phyloP scores from a whole-genome alignment of 306 rosid genomes.

The Trifolium repens region DNA sequence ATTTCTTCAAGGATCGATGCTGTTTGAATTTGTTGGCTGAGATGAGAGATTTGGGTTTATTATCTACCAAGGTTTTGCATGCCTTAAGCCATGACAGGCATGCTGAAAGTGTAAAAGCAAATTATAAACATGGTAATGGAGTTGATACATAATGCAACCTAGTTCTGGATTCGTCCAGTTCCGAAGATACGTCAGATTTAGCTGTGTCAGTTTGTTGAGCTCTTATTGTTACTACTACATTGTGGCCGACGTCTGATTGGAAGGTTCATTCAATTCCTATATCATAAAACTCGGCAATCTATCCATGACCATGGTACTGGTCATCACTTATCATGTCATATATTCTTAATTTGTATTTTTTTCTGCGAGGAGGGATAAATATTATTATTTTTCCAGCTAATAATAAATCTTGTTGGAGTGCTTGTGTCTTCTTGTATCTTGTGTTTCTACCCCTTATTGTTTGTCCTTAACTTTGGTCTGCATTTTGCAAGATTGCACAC shows the following conservation, averaged over 20 bases:
- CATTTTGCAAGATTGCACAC: slow-evolving; percentile 25
- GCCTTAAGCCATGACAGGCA: slow-evolving; percentile 17
- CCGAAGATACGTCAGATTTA: slow-evolving; percentile 57
- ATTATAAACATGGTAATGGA: slow-evolving; percentile 39
- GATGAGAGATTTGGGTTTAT: slow-evolving; percentile 60
- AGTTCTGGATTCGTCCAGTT: slow-evolving; percentile 50
- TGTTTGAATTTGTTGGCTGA: slow-evolving; percentile 48
- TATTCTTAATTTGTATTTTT: background rate
- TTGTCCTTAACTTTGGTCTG: slow-evolving; percentile 19
- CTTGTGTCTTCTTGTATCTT: background rate
- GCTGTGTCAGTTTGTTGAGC: slow-evolving; percentile 56
- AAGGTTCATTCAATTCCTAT: slow-evolving; percentile 19
- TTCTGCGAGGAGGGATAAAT: background rate
- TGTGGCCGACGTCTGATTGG: slow-evolving; percentile 11
- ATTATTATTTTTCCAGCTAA: background rate
- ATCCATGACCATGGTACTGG: slow-evolving; percentile 15
- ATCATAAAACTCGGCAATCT: slow-evolving; percentile 2
- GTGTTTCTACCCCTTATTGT: background rate
- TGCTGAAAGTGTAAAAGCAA: slow-evolving; percentile 30
- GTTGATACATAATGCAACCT: slow-evolving; percentile 26
- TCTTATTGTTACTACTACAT: background rate
- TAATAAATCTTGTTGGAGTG: background rate
- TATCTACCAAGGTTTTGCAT: slow-evolving; percentile 46
- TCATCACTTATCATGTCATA: slow-evolving; percentile 9
- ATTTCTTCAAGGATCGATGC: slow-evolving; percentile 13